phyloP scores from a whole-genome alignment of 257 asterid genomes.

The Osmanthus fragrans region DNA sequence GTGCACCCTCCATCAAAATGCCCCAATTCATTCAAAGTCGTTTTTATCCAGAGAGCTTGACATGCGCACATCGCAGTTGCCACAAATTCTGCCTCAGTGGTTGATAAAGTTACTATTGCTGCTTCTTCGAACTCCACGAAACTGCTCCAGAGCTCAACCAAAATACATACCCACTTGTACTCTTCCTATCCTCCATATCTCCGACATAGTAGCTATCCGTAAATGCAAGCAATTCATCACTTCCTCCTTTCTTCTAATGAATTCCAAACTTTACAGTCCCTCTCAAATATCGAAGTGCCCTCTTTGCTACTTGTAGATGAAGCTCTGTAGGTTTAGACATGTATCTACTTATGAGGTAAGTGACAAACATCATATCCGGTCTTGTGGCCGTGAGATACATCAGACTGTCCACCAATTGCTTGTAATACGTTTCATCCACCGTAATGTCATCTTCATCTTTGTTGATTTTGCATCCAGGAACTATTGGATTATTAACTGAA shows the following conservation, averaged over 20 bases:
- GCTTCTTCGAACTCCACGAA: too few relatives aligned
- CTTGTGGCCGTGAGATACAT: not conserved
- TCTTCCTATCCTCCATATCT: too few relatives aligned
- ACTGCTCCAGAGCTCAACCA: too few relatives aligned
- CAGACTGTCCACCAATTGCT: not conserved
- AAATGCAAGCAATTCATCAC: not conserved
- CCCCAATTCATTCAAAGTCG: not conserved
- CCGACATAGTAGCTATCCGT: not conserved
- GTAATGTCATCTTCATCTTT: too few relatives aligned
- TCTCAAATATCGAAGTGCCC: not conserved
- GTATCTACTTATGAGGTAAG: not conserved
- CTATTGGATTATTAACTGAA: not conserved
- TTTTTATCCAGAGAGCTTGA: not conserved
- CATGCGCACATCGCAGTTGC: too few relatives aligned
- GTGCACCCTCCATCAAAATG: too few relatives aligned
- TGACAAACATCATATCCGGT: not conserved
- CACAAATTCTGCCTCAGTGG: not conserved
- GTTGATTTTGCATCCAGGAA: not conserved
- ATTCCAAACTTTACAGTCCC: not conserved
- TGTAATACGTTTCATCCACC: not conserved
- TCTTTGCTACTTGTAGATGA: not conserved
- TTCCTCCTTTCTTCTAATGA: not conserved
- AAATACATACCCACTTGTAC: too few relatives aligned
- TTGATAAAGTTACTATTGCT: too few relatives aligned
- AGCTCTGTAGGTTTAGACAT: slow-evolving; percentile 1